Conservation (phyloP, 352 stramenopile genomes). For the Aphanomyces invadans region DNA sequence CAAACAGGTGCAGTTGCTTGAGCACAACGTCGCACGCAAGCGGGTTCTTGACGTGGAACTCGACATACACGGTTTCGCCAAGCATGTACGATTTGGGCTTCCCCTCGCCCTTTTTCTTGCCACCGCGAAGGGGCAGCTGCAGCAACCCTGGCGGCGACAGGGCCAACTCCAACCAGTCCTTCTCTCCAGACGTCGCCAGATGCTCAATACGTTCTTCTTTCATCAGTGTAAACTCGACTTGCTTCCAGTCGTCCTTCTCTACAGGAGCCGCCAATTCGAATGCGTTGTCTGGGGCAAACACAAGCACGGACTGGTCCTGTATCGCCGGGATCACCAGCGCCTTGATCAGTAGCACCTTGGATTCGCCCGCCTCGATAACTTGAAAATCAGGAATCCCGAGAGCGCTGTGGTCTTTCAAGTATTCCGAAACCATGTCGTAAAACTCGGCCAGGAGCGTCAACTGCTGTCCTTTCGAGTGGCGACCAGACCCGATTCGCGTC, state of each 20-base stretch:
- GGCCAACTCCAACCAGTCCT: conserved; percentile 1
- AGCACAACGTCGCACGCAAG: conserved; percentile 76
- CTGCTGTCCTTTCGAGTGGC: conserved; percentile 76
- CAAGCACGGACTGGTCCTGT: conserved; percentile 71
- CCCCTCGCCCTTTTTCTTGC: conserved; percentile 4
- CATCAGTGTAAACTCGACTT: conserved; percentile 42
- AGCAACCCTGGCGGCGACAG: conserved; percentile 12
- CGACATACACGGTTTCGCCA: conserved; percentile 73
- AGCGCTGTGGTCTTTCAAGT: conserved; percentile 1
- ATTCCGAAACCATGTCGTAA: conserved; percentile 24
- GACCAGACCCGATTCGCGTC: conserved; percentile 73
- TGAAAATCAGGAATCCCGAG: conserved; percentile 11
- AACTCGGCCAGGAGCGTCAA: conserved; percentile 80
- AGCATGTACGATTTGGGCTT: conserved; percentile 59
- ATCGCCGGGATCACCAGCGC: conserved; percentile 75
- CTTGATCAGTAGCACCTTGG: conserved; percentile 52
- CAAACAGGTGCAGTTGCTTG: conserved; percentile 71
- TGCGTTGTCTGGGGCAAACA: conserved; percentile 70
- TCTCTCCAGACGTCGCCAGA: conserved; percentile 30
- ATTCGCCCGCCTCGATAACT: background rate
- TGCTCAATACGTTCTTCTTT: conserved; percentile 62
- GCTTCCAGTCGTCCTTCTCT: conserved; percentile 54
- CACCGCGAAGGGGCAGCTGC: conserved; percentile 43
- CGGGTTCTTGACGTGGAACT: conserved; percentile 84
- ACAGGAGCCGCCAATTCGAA: conserved; percentile 60